These are phyloP conservation scores for Leccinum incarnatum DNA, from an alignment of 768 basidiomycete species.

Conservation along the genomic window DNA sequence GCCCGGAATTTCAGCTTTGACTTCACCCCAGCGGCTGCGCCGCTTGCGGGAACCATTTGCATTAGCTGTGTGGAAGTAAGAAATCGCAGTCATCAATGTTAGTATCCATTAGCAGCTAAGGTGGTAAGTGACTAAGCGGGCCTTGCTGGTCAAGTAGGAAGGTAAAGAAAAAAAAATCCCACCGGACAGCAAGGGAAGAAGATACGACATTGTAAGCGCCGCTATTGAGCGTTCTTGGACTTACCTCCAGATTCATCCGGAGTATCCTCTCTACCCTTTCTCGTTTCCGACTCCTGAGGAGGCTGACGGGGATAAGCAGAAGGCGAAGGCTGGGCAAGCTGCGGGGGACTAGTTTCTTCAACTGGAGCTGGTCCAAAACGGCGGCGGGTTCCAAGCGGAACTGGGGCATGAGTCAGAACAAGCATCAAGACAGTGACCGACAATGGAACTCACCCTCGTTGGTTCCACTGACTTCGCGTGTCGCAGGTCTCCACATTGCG, in stretches of 20 bases:
- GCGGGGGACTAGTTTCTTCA: conserved; percentile 80
- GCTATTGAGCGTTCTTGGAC: conserved; percentile 40
- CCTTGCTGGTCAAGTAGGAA: conserved; percentile 31
- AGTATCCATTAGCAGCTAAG: conserved; percentile 48
- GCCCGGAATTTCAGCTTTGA: conserved; percentile 86
- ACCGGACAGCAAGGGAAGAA: conserved; percentile 36
- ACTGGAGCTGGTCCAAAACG: conserved; percentile 87
- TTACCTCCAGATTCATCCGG: conserved; percentile 75
- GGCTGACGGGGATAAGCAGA: conserved; percentile 76
- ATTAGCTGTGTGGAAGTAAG: conserved; percentile 58
- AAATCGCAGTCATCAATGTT: conserved; percentile 48
- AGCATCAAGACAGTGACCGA: conserved; percentile 4
- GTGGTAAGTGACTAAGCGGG: conserved; percentile 33
- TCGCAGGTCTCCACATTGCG: conserved; percentile 85
- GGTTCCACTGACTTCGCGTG: conserved; percentile 86
- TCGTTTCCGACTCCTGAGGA: conserved; percentile 54
- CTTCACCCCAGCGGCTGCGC: conserved; percentile 97
- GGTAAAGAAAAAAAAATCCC: conserved; percentile 23
- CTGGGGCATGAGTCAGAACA: conserved; percentile 35
- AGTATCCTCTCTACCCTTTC: conserved; percentile 67
- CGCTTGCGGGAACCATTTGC: conserved; percentile 89
- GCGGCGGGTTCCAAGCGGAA: conserved; percentile 83
- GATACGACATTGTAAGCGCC: conserved; percentile 38
- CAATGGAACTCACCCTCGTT: conserved; percentile 73
- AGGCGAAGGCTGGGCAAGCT: conserved; percentile 83